Conservation (phyloP, 2,329 filamentous ascomycete species). For the Paraphaeosphaeria minitans region DNA sequence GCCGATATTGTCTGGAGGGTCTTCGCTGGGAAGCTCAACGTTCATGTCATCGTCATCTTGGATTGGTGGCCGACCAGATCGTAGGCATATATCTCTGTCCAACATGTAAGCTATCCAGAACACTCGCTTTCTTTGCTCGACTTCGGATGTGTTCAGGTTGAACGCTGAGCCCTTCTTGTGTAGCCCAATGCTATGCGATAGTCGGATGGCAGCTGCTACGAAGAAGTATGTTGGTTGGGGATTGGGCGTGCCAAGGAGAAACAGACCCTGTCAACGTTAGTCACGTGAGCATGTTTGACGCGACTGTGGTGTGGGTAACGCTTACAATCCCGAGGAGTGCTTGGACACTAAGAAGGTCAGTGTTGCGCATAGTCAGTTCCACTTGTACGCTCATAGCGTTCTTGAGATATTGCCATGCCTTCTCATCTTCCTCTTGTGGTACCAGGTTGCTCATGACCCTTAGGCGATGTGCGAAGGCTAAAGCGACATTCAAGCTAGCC, state of each 20-base stretch:
- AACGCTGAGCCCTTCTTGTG: conserved; percentile 94
- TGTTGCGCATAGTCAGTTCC: conserved; percentile 94
- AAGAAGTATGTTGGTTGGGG: conserved; percentile 93
- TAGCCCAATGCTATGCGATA: conserved; percentile 91
- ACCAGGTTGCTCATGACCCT: conserved; percentile 95
- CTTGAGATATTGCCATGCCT: conserved; percentile 94
- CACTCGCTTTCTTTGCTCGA: conserved; percentile 83
- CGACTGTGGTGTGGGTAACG: conserved; percentile 1
- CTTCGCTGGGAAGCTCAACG: conserved; percentile 88
- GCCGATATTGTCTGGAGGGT: conserved; percentile 89
- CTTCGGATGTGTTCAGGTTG: conserved; percentile 89
- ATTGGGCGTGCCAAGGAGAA: conserved; percentile 95
- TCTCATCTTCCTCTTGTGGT: conserved; percentile 87
- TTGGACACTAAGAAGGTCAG: conserved; percentile 92
- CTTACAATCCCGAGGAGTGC: conserved; percentile 84
- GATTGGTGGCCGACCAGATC: conserved; percentile 72
- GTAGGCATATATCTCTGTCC: conserved; percentile 74
- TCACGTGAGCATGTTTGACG: conserved; percentile 4
- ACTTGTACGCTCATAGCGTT: conserved; percentile 94
- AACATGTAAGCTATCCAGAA: conserved; percentile 79
- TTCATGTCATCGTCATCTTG: conserved; percentile 90
- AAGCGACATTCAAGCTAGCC: conserved; percentile 91
- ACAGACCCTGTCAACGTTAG: conserved; percentile 65
- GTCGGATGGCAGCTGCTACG: conserved; percentile 84
- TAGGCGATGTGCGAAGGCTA: conserved; percentile 91